Conservation (phyloP, 2,329 filamentous ascomycete species). For the Penicillium nordicum region DNA sequence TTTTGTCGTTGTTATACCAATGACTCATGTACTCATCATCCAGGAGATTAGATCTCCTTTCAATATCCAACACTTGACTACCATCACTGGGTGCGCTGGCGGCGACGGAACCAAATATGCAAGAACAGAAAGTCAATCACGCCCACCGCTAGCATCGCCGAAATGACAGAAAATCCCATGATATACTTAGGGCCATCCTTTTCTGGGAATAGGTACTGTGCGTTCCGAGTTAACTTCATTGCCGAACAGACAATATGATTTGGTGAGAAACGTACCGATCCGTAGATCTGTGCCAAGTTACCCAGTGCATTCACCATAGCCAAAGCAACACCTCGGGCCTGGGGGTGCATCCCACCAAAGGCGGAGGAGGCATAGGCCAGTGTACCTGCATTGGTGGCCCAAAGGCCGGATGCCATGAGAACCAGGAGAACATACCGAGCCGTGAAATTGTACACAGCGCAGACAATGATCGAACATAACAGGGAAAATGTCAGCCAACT, state of each 20-base stretch:
- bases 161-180: slow-evolving; percentile 43
- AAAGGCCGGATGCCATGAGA: slow-evolving; percentile 55
- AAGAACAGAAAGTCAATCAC: slow-evolving; percentile 27
- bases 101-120: slow-evolving; percentile 26
- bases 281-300: slow-evolving; percentile 56
- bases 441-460: slow-evolving; percentile 49
- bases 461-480: slow-evolving; percentile 41
- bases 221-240: background rate
- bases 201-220: slow-evolving; percentile 50
- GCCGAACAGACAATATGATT: too few relatives aligned
- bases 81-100: background rate
- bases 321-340: slow-evolving; percentile 52
- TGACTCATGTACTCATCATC: background rate
- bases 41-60: slow-evolving; percentile 34
- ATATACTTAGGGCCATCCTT: slow-evolving; percentile 50
- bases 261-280: slow-evolving; percentile 24
- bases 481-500: slow-evolving; percentile 46
- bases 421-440: slow-evolving; percentile 55
- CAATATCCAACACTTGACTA: background rate
- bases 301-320: slow-evolving; percentile 55
- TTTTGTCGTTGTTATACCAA: background rate
- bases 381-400: slow-evolving; percentile 52
- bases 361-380: slow-evolving; percentile 53
- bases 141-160: slow-evolving; percentile 32
- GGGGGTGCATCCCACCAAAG: slow-evolving; percentile 49